These are phyloP conservation scores for Cladorrhinum samala DNA, from an alignment of 495 filamentous ascomycete genomes.

Conservation along the genomic window DNA sequence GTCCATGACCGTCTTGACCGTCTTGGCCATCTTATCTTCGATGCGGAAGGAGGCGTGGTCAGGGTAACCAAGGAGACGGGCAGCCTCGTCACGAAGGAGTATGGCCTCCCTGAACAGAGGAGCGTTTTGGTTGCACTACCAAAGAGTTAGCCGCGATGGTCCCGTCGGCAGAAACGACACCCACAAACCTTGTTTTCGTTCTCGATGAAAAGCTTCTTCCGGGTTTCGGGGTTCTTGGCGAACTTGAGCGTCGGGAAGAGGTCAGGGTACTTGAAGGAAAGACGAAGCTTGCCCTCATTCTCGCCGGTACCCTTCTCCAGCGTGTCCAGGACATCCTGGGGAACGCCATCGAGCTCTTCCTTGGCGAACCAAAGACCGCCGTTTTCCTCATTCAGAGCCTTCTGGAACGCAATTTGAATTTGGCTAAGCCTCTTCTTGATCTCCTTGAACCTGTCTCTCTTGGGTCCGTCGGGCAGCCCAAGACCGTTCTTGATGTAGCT, in stretches of 20 bases:
- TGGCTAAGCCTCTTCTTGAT: constrained; percentile 57
- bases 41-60: constrained; percentile 89
- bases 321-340: constrained; percentile 47
- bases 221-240: constrained; percentile 48
- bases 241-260: constrained; percentile 56
- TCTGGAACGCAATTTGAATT: constrained; percentile 52
- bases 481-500: constrained; percentile 53
- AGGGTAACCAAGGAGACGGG: constrained; percentile 82
- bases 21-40: constrained; percentile 98
- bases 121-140: constrained; percentile 71
- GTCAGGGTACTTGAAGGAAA: constrained; percentile 60
- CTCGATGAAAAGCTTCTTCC: constrained; percentile 50
- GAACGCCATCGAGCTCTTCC: constrained; percentile 54
- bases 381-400: constrained; percentile 58
- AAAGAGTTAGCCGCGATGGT: not conserved
- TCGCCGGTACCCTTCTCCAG: constrained; percentile 69
- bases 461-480: constrained; percentile 44
- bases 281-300: constrained; percentile 52
- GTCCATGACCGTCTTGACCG: constrained; percentile 71
- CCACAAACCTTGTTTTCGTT: constrained; percentile 51
- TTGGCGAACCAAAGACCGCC: constrained; percentile 54
- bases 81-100: constrained; percentile 84
- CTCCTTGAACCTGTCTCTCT: constrained; percentile 57
- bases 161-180: not conserved
- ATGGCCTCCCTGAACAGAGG: constrained; percentile 83